phyloP scores from a whole-genome alignment of 1,139 yeast genomes.

The Geotrichum aggregatum region DNA sequence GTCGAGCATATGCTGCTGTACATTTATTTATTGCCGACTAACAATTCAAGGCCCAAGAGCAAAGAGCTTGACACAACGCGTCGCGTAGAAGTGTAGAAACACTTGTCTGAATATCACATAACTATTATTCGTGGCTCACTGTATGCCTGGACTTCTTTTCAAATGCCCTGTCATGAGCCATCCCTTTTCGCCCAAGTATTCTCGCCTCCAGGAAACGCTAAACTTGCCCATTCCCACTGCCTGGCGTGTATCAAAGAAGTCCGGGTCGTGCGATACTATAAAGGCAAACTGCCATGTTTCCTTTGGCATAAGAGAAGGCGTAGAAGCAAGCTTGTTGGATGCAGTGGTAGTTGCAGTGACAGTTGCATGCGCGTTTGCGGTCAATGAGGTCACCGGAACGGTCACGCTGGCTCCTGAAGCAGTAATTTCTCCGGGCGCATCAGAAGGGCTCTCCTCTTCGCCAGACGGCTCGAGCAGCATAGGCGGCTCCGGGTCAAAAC shows the following conservation, averaged over 20 bases:
- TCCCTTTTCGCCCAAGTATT: slow-evolving; percentile 39
- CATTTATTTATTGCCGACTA: too few relatives aligned
- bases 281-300: slow-evolving; percentile 29
- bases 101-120: too few relatives aligned
- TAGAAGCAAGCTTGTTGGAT: background rate
- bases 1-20: too few relatives aligned
- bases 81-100: too few relatives aligned
- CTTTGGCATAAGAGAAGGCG: slow-evolving; percentile 27
- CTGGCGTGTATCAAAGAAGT: slow-evolving; percentile 21
- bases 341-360: background rate
- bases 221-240: slow-evolving; percentile 28
- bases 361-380: too few relatives aligned
- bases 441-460: too few relatives aligned
- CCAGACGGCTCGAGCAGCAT: too few relatives aligned
- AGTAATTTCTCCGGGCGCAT: background rate
- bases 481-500: slow-evolving; percentile 11
- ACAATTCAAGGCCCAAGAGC: too few relatives aligned
- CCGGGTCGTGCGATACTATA: slow-evolving; percentile 21
- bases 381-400: too few relatives aligned
- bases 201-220: slow-evolving; percentile 38
- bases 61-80: too few relatives aligned
- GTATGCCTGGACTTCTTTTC: slow-evolving; percentile 18
- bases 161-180: slow-evolving; percentile 35
- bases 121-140: too few relatives aligned
- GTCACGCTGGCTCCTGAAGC: slow-evolving; percentile 14